A percentile compares a stretch with the other conserved stretches of the same genome.
Evolutionary conservation across 176 grass and related monocot genomes (phyloP).

Genomic region (Oryza brachyantha): DNA sequence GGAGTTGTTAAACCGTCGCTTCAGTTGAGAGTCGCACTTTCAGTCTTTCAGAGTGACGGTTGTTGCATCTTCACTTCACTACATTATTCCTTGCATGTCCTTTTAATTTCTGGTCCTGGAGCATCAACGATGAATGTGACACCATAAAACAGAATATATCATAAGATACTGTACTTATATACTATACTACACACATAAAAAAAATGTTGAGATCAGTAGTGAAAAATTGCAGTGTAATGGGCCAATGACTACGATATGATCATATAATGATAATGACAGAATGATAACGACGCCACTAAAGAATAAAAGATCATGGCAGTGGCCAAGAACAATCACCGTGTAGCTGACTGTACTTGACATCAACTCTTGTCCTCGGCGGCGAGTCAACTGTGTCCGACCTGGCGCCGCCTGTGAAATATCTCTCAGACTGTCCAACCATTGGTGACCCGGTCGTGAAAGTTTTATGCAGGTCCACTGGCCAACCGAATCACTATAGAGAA

Average conservation of each 20-base stretch:
- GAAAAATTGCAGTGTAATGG: background rate
- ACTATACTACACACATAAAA: background rate
- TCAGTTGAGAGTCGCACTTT: background rate
- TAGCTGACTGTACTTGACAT: slow-evolving; percentile 36
- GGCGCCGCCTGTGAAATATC: slow-evolving; percentile 23
- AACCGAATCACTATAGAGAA: background rate
- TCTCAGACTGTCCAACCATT: background rate
- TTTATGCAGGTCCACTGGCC: background rate
- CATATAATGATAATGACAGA: too few species aligned
- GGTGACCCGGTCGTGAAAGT: background rate
- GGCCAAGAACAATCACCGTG: background rate
- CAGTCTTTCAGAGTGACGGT: slow-evolving; percentile 29
- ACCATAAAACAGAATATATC: background rate
- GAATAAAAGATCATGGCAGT: slow-evolving; percentile 3
- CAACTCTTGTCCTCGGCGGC: slow-evolving; percentile 12
- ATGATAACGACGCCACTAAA: slow-evolving; percentile 21
- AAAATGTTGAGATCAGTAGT: background rate
- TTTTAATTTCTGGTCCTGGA: slow-evolving; percentile 7
- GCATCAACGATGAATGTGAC: slow-evolving; percentile 15
- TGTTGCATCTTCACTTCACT: slow-evolving; percentile 9
- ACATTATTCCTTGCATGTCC: background rate
- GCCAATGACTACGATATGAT: background rate
- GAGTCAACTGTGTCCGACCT: slow-evolving; percentile 32
- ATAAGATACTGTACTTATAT: background rate
- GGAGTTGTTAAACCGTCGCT: slow-evolving; percentile 28